Evolutionary conservation across 2,329 filamentous ascomycete species (phyloP), one percentile per base, ranked within the genome.

Genomic region (Ophiostoma ulmi): DNA sequence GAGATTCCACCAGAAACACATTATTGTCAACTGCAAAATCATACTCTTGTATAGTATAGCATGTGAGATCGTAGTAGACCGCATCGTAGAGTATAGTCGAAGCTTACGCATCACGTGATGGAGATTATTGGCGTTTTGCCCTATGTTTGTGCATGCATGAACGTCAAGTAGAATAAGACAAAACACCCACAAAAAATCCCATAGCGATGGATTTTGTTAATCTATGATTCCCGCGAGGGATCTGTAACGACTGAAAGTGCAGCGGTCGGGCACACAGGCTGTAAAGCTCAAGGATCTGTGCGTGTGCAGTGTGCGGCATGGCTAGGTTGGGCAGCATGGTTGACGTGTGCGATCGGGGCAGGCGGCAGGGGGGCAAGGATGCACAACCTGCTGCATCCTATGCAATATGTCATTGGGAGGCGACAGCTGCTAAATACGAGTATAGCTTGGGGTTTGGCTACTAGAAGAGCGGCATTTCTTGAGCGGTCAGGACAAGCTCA

Each of bases 81-180:
- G 10, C 38, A 13, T 39, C 38, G 38, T 10, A 10, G 3, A 39
- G 38, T 10, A 39, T 10, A 13, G 10, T 39, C 38, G 38, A 3
- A 13, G 38, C 38, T 39, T 39, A 39, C 44, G 13, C n/a, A 20
- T 55, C 52, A 55, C 52, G 52, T 55, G 52, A 55, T n/a, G 0
- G 10, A 1, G 8, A 22, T n/a, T 26, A 26, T 55, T 22, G 20
- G 20, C 5, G 20, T 22, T 55, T 55, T 55, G 52, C 52, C 52
- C 52, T 55, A 55, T 55, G 44, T 17, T n/a, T 39, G 39, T 44
- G 44, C 44, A 48, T 55, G 52, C 52, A 55, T 55, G 52, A 22
- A 55, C 52, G 20, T 22, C 52, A 55, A 55, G 52, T 55, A 20
- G 52, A 55, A 55, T 55, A 55, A 55, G 14, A n/a, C 8, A 22